Base-by-base conservation (phyloP, 2,329 filamentous ascomycete genomes). In the Xylaria polymorpha region DNA sequence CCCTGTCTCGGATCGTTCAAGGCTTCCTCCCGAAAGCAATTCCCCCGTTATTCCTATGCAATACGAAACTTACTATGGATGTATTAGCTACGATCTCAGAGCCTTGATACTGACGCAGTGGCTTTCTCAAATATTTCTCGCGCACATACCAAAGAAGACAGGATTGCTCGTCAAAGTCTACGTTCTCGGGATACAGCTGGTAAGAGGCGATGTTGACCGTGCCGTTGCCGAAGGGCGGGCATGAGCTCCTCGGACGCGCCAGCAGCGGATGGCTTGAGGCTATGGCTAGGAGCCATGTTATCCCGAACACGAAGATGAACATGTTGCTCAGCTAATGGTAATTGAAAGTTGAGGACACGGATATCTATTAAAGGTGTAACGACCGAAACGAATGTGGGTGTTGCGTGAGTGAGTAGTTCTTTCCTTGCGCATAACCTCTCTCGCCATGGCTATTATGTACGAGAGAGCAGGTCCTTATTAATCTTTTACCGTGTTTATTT, bases 121-220 rank as follows among this genome's bases (percentile, higher is more conserved):
- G 2, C 9, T 46, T 32, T 14, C 32, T 48, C 10, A n/a, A 15
- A 18, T 2, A 10, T 25, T 15, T 3, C 18, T 50, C 29, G 22
- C 46, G 46, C 14, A 60, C 67, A 8, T 67, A 69, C 67, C 67
- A 80, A 22, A 79, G 64, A 32, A 79, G 70, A 57, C 79, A 81
- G 20, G 70, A 68, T n/a, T 76, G 68, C 6, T 71, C 60, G 68
- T 81, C 77, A 68, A 77, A 81, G 55, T 81, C 79, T 5, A 76
- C 77, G 46, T 81, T 80, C 60, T 80, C 79, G 12, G 80, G 78
- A 44, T 81, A 81, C 1, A 81, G 69, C 44, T 80, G 80, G 64
- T 75, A 80, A 8, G 73, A 71, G 15, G 66, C 68, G 32, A 76
- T 69, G 4, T 65, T 62, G 37, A 75, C 65, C 8, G 72, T 71